Evolutionary conservation across 768 basidiomycete species (phyloP), one percentile per base, ranked within the genome.

Genomic region (Galerina marginata): DNA sequence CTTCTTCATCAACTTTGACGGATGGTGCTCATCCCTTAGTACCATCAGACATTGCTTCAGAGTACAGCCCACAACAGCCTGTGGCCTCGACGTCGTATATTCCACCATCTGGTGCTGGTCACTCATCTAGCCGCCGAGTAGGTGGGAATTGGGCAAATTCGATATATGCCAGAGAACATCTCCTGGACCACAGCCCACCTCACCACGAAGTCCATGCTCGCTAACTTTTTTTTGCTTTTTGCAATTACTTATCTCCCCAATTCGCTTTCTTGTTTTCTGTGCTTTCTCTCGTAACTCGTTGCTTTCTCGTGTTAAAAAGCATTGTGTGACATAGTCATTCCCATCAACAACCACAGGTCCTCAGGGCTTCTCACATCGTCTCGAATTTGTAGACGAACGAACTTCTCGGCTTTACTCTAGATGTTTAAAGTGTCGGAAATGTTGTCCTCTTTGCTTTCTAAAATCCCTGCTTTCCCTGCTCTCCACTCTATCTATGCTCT

Each of bases 21-120:
- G 43, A n/a, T 3, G 40, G n/a, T 44, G 36, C 44, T 33, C 54
- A 7, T 14, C 43, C 29, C 20, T 33, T 12, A 23, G 9, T 43
- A 9, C 15, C 43, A 25, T 10, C 29, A 2, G 33, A 44, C 14
- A 16, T 33, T 45, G n/a, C 14, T 29, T 6, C 54, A 2, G 42
- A 43, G 4, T 52, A 11, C 53, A 23, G 54, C 16, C n/a, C 26
- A 44, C 26, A 46, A 29, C 56, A 38, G 54, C 12, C 51, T 49
- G 45, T 48, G 7, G 37, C 56, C 1, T 58, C 54, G 36, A 51
- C 45, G 14, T 6, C 77, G 2, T 88, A 88, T 62, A 70, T 77
- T 0, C 87, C 87, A 5, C 86, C 87, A 12, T 60, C 84, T 11
- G 87, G 85, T 50, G 86, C 87, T 20, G 68, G 73, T 3, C 65